Conservation (phyloP, 2,329 filamentous ascomycete genomes). For the Colletotrichum theobromicola region DNA sequence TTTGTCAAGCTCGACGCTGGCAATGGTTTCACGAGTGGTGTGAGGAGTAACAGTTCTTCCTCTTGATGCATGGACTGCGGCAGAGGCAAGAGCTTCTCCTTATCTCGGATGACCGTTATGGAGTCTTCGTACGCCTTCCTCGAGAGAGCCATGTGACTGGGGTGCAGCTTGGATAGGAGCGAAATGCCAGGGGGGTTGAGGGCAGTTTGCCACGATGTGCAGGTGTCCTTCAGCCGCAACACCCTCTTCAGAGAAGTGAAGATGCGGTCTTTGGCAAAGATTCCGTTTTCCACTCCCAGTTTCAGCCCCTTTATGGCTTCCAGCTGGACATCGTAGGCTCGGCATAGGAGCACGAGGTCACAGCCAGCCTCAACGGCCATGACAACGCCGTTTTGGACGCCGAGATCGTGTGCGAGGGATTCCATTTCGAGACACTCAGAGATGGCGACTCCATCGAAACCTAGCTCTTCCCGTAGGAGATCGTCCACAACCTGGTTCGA, state of each 20-base stretch:
- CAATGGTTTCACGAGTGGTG: conserved; percentile 89
- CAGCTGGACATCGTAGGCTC: conserved; percentile 85
- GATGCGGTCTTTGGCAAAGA: conserved; percentile 81
- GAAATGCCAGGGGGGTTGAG: conserved; percentile 83
- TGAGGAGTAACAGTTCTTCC: conserved; percentile 88
- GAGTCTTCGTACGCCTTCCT: conserved; percentile 89
- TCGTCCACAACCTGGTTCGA: conserved; percentile 94
- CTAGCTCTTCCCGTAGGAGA: conserved; percentile 83
- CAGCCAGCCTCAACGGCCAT: conserved; percentile 98
- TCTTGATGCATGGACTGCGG: conserved; percentile 81
- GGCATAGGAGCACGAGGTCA: conserved; percentile 87
- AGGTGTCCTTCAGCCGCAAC: conserved; percentile 80
- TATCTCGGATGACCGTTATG: conserved; percentile 91
- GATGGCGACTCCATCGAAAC: conserved; percentile 90
- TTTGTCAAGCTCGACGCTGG: conserved; percentile 86
- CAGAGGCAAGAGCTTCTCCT: conserved; percentile 82
- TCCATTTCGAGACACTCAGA: conserved; percentile 98
- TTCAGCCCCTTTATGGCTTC: conserved; percentile 92
- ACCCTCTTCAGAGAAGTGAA: conserved; percentile 81
- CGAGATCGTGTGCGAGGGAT: conserved; percentile 91
- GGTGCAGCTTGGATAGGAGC: conserved; percentile 80
- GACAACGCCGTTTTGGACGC: conserved; percentile 94
- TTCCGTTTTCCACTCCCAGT: conserved; percentile 86
- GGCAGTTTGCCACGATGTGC: conserved; percentile 89
- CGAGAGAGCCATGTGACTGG: conserved; percentile 80